These are phyloP conservation scores for Wallacemonas sp. DNA, from an alignment of 208 protist species.

Conservation along the genomic window DNA sequence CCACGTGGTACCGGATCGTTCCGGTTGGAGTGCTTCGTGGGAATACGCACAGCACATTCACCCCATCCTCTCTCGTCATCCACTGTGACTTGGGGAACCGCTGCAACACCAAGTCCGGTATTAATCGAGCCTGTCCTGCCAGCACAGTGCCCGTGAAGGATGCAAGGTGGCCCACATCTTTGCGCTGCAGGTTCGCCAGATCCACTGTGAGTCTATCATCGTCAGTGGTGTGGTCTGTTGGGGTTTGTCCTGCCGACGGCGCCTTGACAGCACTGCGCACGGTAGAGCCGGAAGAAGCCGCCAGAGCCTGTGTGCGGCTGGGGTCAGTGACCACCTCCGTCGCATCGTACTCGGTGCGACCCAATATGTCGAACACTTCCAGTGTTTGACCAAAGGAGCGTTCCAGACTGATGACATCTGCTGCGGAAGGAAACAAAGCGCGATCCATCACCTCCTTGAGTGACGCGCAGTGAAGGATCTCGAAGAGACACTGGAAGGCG, in stretches of 20 bases:
- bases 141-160: constrained; percentile 60
- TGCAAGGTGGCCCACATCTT: constrained; percentile 51
- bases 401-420: constrained; percentile 77
- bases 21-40: constrained; percentile 35
- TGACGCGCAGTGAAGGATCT: constrained; percentile 36
- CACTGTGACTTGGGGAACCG: constrained; percentile 58
- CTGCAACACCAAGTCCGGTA: constrained; percentile 45
- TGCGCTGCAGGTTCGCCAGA: constrained; percentile 8
- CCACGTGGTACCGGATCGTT: constrained; percentile 81
- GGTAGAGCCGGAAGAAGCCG: neutral
- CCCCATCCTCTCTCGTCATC: constrained; percentile 52
- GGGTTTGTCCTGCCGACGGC: neutral
- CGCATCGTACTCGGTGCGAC: constrained; percentile 32
- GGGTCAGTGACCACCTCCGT: constrained; percentile 16
- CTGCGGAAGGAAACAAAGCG: constrained; percentile 69
- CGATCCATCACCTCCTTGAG: constrained; percentile 57
- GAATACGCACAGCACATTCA: constrained; percentile 78
- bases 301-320: neutral
- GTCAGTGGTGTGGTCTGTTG: neutral
- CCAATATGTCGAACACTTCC: constrained; percentile 75
- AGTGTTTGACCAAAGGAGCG: constrained; percentile 83
- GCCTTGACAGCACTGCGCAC: neutral
- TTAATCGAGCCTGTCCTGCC: constrained; percentile 22
- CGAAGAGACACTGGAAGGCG: constrained; percentile 58
- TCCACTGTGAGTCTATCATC: neutral